These are phyloP conservation scores for Solanum chaucha DNA, from an alignment of 257 asterid genomes.

Conservation along the genomic window DNA sequence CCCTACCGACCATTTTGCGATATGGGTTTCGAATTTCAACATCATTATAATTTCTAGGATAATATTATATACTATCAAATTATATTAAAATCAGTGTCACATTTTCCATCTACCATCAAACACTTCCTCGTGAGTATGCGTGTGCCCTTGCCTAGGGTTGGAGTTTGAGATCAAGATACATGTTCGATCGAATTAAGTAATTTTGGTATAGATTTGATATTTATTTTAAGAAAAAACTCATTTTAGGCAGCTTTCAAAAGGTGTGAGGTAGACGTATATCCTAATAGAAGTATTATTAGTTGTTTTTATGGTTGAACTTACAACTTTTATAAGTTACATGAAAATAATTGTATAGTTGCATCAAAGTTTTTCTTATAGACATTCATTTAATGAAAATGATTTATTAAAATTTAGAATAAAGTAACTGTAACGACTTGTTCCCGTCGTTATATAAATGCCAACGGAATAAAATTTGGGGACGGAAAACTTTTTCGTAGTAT, in stretches of 20 bases:
- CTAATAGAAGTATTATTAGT: background rate
- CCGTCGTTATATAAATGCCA: no score
- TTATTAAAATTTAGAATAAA: background rate
- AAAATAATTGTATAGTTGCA: background rate
- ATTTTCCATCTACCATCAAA: conserved; percentile 14
- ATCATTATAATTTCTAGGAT: background rate
- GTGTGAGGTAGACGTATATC: background rate
- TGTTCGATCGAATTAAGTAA: no score
- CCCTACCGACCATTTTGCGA: conserved; percentile 32
- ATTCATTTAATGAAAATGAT: background rate
- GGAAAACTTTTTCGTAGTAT: no score
- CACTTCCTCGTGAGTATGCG: background rate
- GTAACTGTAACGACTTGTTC: background rate
- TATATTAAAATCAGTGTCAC: conserved; percentile 25
- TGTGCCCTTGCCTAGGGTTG: background rate
- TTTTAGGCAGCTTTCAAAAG: background rate
- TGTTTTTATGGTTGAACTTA: background rate
- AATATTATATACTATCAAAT: background rate
- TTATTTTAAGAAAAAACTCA: no score
- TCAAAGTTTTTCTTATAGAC: background rate
- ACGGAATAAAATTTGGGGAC: fast-evolving
- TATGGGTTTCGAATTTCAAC: conserved; percentile 23
- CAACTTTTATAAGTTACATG: background rate
- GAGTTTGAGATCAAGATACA: no score
- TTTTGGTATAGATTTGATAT: no score